Conservation (phyloP, 169 alveolate genomes). For the Plasmodium billcollinsi region DNA sequence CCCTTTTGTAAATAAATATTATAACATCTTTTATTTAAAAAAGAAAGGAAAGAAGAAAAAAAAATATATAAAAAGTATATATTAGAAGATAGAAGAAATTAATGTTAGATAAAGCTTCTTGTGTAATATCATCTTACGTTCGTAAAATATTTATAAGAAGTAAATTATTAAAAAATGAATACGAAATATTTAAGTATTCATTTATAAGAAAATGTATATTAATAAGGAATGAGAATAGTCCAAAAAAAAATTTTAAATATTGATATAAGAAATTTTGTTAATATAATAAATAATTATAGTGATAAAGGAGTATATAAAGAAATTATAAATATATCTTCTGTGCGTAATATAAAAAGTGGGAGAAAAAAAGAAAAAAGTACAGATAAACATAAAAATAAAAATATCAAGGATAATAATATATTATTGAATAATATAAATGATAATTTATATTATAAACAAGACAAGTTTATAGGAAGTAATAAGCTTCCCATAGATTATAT, state of each 20-base stretch:
- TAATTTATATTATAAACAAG: no score
- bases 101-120: slow-evolving; percentile 25
- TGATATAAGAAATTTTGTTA: neutral
- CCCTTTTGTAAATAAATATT: neutral
- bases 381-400: neutral
- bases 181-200: slow-evolving; percentile 12
- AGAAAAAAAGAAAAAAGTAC: no score
- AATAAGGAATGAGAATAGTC: slow-evolving; percentile 19
- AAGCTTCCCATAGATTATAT: no score
- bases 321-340: no score
- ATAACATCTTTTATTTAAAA: neutral
- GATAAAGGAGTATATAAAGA: no score
- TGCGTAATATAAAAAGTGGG: no score
- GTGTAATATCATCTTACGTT: slow-evolving; percentile 16
- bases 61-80: neutral
- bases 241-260: neutral
- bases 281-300: neutral
- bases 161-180: slow-evolving; percentile 38
- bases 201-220: slow-evolving; percentile 35
- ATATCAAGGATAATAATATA: neutral
- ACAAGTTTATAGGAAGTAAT: no score
- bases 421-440: no score
- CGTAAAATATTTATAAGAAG: slow-evolving; percentile 14
- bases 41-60: neutral
- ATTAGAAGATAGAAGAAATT: neutral